Base-by-base conservation (phyloP, 2,329 filamentous ascomycete genomes). In the Orbilia quercus region DNA sequence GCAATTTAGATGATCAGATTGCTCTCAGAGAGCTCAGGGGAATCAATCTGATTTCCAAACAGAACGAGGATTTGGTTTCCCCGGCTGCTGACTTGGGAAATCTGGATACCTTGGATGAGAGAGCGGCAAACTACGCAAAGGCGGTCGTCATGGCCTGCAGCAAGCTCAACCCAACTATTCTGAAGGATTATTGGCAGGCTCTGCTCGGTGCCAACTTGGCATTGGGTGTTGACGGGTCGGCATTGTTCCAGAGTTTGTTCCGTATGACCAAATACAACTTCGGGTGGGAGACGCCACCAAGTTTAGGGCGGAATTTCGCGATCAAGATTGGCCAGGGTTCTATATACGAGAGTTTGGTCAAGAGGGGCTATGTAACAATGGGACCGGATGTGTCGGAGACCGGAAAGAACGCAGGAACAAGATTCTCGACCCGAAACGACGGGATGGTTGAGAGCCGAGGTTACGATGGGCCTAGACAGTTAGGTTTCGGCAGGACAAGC, bases 1-100 rank as follows among this genome's bases (percentile, higher is more conserved):
- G 84, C 31, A 79, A 84, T 1, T 78, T 80, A 1, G 88, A 90
- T 77, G 79, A 84, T 5, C 16, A 75, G 0, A 79, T 82, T 47
- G 82, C 86, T 1, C 83, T 85, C 47, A 77, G 78, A 7, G 82
- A 86, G 51, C 84, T 93, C 59, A 79, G 80, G 3, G 84, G 84
- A 2, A 82, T 92, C 12, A 66, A 76, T n/a, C 73, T 76, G n/a
- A 23, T 53, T 31, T 14, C 31, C 4, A 28, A 54, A 18, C 23
- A 42, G 16, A 45, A 50, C 25, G 23, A 54, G 23, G 47, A 63
- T 88, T 89, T 12, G 83, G 57, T 63, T n/a, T 59, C 63, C 4
- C 58, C 92, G 75, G 81, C 87, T 77, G 83, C 83, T 5, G 85
- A 87, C 76, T 78, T 74, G n/a, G 9, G n/a, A 2, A 48, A 74